A percentile compares a stretch with the other conserved stretches of the same genome.
Evolutionary conservation across 495 filamentous ascomycete genomes (phyloP).

Genomic region (Podospora conica): DNA sequence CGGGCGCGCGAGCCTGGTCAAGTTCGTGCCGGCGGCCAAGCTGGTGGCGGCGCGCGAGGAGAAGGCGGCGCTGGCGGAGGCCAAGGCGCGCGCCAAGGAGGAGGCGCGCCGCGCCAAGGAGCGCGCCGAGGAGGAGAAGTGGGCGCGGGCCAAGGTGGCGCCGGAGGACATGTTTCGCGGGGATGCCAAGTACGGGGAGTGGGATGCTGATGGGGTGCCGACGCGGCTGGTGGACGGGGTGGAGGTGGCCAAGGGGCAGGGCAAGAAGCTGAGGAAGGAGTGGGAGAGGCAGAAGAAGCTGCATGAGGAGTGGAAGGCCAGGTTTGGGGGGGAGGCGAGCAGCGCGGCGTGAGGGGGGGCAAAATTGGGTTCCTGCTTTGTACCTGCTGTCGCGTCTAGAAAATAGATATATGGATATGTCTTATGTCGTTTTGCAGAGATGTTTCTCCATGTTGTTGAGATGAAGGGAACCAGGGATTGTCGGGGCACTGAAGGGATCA

Average conservation of each 20-base stretch:
- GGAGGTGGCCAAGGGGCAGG: constrained; percentile 72
- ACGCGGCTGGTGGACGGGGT: constrained; percentile 66
- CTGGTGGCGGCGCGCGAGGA: constrained; percentile 67
- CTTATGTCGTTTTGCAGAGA: background rate
- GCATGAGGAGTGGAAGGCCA: constrained; percentile 53
- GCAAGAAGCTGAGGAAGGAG: constrained; percentile 82
- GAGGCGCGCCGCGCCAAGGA: constrained; percentile 49
- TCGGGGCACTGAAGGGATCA: background rate
- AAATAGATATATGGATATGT: background rate
- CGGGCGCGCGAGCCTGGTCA: constrained; percentile 66
- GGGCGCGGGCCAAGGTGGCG: constrained; percentile 66
- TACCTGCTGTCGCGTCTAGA: background rate
- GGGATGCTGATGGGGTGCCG: constrained; percentile 84
- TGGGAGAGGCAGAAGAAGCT: constrained; percentile 89
- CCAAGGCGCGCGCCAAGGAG: constrained; percentile 52
- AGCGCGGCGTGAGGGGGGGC: background rate
- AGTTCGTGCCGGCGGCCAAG: constrained; percentile 66
- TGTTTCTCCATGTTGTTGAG: background rate
- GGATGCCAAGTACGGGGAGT: constrained; percentile 65
- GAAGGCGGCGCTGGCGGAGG: constrained; percentile 52
- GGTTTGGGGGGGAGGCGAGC: constrained; percentile 15
- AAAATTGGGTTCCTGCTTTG: background rate
- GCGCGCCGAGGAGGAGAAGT: constrained; percentile 43
- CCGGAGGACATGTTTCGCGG: constrained; percentile 66
- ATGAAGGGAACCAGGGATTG: background rate